Evolutionary conservation across 164 flowering plant genomes (phyloP).

Genomic region (Annona cherimola): DNA sequence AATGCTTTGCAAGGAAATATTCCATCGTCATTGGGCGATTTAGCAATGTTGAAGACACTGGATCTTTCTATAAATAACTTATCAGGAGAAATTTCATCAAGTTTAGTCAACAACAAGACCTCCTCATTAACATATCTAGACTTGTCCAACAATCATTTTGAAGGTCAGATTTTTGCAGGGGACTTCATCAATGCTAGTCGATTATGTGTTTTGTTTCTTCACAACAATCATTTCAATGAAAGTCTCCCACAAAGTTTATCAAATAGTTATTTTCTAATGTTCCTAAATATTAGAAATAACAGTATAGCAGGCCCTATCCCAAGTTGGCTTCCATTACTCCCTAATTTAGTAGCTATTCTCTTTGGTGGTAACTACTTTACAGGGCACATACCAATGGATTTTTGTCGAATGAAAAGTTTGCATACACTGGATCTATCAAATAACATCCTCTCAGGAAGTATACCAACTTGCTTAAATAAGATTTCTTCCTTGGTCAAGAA

Average conservation of each 20-base stretch:
- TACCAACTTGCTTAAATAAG: too few relatives aligned
- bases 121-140: background rate
- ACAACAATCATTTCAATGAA: background rate
- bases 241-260: background rate
- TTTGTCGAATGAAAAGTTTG: too few relatives aligned
- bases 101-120: background rate
- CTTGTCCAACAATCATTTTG: slow-evolving; percentile 1
- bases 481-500: too few relatives aligned
- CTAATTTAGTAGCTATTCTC: background rate
- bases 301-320: background rate
- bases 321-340: background rate
- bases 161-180: background rate
- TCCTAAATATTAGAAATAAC: background rate
- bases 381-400: too few relatives aligned
- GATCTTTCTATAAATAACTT: background rate
- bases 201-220: background rate
- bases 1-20: slow-evolving; percentile 2
- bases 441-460: too few relatives aligned
- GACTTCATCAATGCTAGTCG: background rate
- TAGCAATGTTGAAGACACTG: background rate
- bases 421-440: too few relatives aligned
- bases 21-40: background rate
- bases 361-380: background rate
- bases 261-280: background rate
- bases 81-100: background rate